Evolutionary conservation across 1,139 yeast species (phyloP).

Genomic region (Diutina sp.): DNA sequence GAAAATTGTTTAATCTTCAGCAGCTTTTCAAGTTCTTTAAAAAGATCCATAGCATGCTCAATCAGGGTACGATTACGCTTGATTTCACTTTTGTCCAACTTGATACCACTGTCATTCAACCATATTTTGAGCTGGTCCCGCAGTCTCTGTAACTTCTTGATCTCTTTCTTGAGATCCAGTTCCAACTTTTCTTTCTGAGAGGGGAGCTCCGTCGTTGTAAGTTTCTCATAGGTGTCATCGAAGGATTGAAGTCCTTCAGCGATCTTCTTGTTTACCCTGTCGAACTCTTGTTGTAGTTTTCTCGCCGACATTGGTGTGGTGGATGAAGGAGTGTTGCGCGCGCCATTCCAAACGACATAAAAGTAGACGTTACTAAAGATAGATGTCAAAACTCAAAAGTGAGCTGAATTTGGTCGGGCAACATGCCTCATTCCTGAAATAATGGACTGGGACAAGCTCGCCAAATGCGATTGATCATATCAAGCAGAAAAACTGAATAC

Average conservation of each 20-base stretch:
- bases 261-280: constrained; percentile 89
- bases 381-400: neutral
- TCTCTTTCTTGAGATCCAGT: constrained; percentile 9
- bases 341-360: neutral
- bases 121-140: constrained; percentile 10
- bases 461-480: neutral
- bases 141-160: constrained; percentile 9
- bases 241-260: constrained; percentile 85
- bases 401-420: too few species aligned
- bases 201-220: constrained; percentile 68
- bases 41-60: constrained; percentile 81
- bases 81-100: constrained; percentile 66
- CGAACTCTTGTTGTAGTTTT: constrained; percentile 65
- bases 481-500: too few species aligned
- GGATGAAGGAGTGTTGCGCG: neutral
- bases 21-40: constrained; percentile 87
- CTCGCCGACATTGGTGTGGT: constrained; percentile 26
- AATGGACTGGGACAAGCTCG: neutral
- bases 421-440: too few species aligned
- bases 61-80: constrained; percentile 74
- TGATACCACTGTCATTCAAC: constrained; percentile 77
- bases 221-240: constrained; percentile 79
- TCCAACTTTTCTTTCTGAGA: constrained; percentile 21
- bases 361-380: neutral
- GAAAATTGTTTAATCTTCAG: constrained; percentile 94